These are phyloP conservation scores for Suillus paluster DNA, from an alignment of 768 basidiomycete genomes.

Conservation along the genomic window DNA sequence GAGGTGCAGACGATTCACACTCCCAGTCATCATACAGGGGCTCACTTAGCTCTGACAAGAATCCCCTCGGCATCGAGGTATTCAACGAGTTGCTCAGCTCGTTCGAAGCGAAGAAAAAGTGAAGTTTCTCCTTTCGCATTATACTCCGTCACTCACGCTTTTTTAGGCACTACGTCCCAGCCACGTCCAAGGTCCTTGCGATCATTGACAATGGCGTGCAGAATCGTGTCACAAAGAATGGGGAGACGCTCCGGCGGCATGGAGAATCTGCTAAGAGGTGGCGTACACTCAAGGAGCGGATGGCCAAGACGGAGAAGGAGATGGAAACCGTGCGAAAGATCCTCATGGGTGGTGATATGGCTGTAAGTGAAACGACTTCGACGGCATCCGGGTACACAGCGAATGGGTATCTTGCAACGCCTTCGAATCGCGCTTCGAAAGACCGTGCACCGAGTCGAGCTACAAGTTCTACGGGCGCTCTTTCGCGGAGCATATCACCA, in stretches of 20 bases:
- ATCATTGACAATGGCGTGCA: constrained; percentile 94
- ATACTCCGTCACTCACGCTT: constrained; percentile 17
- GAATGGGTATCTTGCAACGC: constrained; percentile 69
- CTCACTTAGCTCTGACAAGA: constrained; percentile 54
- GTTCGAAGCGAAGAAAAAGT: constrained; percentile 91
- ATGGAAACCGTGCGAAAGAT: constrained; percentile 75
- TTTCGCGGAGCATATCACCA: constrained; percentile 82
- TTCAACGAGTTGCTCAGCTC: constrained; percentile 72
- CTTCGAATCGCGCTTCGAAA: constrained; percentile 49
- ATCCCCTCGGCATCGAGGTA: constrained; percentile 59
- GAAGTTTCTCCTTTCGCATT: constrained; percentile 26
- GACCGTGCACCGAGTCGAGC: constrained; percentile 45
- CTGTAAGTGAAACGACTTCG: constrained; percentile 73
- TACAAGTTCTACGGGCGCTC: constrained; percentile 49
- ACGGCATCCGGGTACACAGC: constrained; percentile 60
- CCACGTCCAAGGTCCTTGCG: constrained; percentile 87
- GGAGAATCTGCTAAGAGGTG: constrained; percentile 89
- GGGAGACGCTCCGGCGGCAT: constrained; percentile 88
- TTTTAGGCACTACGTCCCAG: constrained; percentile 92
- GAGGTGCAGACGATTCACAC: constrained; percentile 49
- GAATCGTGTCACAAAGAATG: constrained; percentile 95
- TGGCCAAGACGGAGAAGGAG: constrained; percentile 78
- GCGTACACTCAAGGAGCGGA: constrained; percentile 79
- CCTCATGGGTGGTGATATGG: constrained; percentile 55
- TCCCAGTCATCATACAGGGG: constrained; percentile 46